Evolutionary conservation across 2,329 filamentous ascomycete genomes (phyloP).

Genomic region (Fusarium nanum): DNA sequence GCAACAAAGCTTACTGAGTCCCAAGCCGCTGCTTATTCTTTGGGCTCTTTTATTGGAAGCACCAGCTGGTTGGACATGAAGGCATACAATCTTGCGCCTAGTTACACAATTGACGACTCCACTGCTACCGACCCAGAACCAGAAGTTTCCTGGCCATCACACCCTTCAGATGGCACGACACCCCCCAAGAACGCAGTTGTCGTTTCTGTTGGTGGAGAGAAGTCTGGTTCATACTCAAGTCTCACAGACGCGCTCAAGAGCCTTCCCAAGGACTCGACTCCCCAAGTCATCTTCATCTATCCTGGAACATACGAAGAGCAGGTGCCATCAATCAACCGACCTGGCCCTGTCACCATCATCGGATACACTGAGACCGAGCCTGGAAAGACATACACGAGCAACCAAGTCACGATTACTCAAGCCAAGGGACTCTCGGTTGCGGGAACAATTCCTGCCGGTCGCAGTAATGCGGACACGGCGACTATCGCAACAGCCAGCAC

Average conservation of each 20-base stretch:
- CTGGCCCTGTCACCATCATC: conserved; percentile 56
- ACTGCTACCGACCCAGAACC: conserved; percentile 13
- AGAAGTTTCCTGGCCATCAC: conserved; percentile 23
- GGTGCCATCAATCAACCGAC: conserved; percentile 52
- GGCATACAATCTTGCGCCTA: conserved; percentile 41
- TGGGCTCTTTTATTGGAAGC: conserved; percentile 36
- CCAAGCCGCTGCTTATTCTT: conserved; percentile 33
- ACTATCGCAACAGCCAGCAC: conserved; percentile 44
- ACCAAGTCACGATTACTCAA: conserved; percentile 64
- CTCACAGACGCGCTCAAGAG: conserved; percentile 48
- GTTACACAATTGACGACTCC: conserved; percentile 24
- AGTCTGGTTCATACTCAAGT: conserved; percentile 45
- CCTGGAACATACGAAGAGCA: conserved; percentile 59
- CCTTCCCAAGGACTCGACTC: conserved; percentile 49
- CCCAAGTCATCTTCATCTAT: conserved; percentile 57
- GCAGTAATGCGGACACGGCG: conserved; percentile 41
- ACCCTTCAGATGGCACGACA: conserved; percentile 55
- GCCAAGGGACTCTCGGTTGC: conserved; percentile 33
- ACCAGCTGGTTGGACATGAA: conserved; percentile 44
- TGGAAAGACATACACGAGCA: conserved; percentile 59
- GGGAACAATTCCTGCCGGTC: conserved; percentile 43
- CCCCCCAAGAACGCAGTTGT: conserved; percentile 56
- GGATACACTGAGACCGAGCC: conserved; percentile 58
- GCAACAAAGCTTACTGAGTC: conserved; percentile 39
- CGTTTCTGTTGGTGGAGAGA: conserved; percentile 51